Evolutionary conservation across 371 early-diverging fungal species (phyloP).

Genomic region (Sporodiniella umbellata): DNA sequence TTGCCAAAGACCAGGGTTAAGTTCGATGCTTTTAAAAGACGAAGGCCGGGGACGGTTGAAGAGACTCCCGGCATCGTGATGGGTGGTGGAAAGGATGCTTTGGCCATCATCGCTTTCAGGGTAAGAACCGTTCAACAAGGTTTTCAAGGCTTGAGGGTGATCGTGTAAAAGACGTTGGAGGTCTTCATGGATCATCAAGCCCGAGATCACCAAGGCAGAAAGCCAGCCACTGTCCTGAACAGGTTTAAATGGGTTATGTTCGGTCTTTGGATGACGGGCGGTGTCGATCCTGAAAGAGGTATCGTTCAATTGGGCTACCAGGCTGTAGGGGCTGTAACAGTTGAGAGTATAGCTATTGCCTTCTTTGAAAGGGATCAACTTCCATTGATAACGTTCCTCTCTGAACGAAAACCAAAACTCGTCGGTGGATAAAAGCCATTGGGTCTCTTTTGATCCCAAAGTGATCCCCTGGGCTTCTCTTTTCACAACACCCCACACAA

Average conservation of each 20-base stretch:
- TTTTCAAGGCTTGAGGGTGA: background rate
- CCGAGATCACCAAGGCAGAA: background rate
- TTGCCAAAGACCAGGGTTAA: constrained; percentile 37
- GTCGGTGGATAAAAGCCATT: background rate
- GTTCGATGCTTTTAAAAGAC: constrained; percentile 39
- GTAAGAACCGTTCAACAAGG: background rate
- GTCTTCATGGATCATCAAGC: background rate
- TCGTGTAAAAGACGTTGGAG: background rate
- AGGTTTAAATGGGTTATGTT: background rate
- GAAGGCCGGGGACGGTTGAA: background rate
- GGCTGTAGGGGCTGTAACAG: background rate
- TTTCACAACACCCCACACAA: background rate
- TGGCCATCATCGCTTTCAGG: constrained; percentile 5
- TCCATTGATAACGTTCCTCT: background rate
- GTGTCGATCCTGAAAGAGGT: background rate
- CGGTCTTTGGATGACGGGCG: background rate
- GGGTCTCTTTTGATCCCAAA: background rate
- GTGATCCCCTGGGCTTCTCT: background rate
- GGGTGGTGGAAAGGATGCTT: background rate
- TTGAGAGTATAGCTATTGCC: background rate
- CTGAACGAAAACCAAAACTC: background rate
- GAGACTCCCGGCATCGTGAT: background rate
- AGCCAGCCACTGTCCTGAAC: background rate
- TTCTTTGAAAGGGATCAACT: background rate
- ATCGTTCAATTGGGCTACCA: background rate